Conservation (phyloP, 805 yeast genomes). For the Saccharomycopsis schoenii region DNA sequence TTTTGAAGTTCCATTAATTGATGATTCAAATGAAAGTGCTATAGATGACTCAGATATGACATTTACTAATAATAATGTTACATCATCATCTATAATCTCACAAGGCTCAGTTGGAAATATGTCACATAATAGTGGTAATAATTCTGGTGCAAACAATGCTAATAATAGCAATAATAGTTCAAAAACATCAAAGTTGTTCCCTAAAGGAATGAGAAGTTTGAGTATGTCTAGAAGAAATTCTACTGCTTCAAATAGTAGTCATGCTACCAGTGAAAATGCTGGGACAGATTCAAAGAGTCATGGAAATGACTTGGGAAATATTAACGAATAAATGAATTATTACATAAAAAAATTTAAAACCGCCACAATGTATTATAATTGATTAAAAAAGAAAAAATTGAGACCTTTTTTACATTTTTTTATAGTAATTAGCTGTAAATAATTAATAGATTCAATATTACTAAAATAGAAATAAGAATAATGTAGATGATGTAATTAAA, state of each 20-base stretch:
- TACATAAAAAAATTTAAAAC: neutral
- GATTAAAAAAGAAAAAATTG: too few species aligned
- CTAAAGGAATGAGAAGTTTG: slow-evolving; percentile 17
- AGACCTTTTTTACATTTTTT: neutral
- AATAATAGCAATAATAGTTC: neutral
- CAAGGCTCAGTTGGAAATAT: neutral
- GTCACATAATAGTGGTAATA: neutral
- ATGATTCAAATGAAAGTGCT: slow-evolving; percentile 1
- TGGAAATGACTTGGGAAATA: neutral
- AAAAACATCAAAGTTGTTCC: slow-evolving; percentile 15
- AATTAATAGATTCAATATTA: neutral
- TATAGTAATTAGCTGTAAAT: neutral
- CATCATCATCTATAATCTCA: neutral
- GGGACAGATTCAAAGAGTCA: neutral
- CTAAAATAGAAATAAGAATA: neutral
- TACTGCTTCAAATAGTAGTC: neutral
- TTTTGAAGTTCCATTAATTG: neutral
- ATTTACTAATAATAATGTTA: neutral
- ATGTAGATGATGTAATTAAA: neutral
- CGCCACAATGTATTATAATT: neutral
- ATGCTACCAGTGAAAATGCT: neutral
- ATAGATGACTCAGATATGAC: neutral
- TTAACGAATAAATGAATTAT: neutral
- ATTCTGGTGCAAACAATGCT: neutral
- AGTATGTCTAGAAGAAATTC: slow-evolving; percentile 12